Evolutionary conservation across 371 early-diverging fungal species (phyloP), one percentile per base, ranked within the genome.

Genomic region (Blakeslea trispora): DNA sequence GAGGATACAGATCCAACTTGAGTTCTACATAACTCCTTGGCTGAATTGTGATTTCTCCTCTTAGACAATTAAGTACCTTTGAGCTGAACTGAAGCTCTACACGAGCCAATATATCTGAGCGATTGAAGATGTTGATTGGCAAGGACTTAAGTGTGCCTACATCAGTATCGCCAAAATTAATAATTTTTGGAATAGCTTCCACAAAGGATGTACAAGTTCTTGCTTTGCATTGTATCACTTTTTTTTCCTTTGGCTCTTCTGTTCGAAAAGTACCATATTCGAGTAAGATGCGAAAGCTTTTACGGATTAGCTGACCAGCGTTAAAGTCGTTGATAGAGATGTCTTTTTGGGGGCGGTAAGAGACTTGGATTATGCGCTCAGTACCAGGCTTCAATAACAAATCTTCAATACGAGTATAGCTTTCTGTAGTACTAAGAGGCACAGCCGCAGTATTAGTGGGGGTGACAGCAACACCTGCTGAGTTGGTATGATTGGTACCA

Each of bases 111-210:
- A 98, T 78, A 48, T 96, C 97, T 3, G 98, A 94, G 43, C 83
- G 74, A 69, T 98, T 98, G 39, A 81, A 77, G 31, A 98, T 86
- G 22, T 78, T 75, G 53, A 98, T 77, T 1, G 93, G 91, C 51
- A 89, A 59, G 4, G 94, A 91, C 71, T 94, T 96, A 32, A 93
- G 75, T 2, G 91, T 92, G 14, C 96, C 95, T 1, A 98, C 96
- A 68, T 96, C 94, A 0, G 95, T 93, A 59, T 94, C 91, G 43
- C 98, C 99, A 77, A 97, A 97, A 63, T 96, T 89, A 14, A 98
- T 75, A 34, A 81, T 71, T 46, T 83, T 81, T 0, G 98, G 96
- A 19, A 81, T 73, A 2, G 93, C 91, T 22, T 91, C 89, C 37
- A 98, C 90, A 57, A 96, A 86, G 0, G 99, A 95, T 0, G 97